Conservation (phyloP, 352 stramenopile genomes). For the Phytopythium montanum region DNA sequence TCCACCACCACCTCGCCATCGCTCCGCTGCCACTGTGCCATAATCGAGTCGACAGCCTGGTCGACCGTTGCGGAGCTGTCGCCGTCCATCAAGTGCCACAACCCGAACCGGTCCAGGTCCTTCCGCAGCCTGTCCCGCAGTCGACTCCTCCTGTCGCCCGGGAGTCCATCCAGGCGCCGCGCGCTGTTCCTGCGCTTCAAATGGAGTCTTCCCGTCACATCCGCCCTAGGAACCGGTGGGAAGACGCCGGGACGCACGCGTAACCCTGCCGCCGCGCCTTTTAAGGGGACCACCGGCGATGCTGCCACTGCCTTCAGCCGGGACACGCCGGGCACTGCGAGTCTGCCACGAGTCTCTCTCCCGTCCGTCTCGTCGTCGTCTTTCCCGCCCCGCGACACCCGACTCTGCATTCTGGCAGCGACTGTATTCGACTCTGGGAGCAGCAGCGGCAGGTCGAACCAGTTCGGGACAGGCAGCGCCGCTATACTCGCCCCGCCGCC, state of each 20-base stretch:
- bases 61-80: slow-evolving; percentile 32
- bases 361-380: not conserved
- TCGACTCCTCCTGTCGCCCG: slow-evolving; percentile 21
- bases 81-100: slow-evolving; percentile 41
- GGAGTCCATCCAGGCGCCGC: slow-evolving; percentile 26
- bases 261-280: not conserved
- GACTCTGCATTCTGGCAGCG: slow-evolving; percentile 36
- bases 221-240: not conserved
- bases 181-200: slow-evolving; percentile 23
- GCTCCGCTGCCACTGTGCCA: slow-evolving; percentile 38
- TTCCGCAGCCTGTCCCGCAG: slow-evolving; percentile 52
- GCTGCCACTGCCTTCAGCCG: slow-evolving; percentile 18
- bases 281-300: not conserved
- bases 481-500: not conserved
- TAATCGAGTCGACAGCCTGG: slow-evolving; percentile 49
- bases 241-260: not conserved
- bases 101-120: slow-evolving; percentile 48
- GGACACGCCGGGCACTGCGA: slow-evolving; percentile 44
- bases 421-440: slow-evolving; percentile 38
- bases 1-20: not conserved
- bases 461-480: slow-evolving; percentile 32
- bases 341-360: not conserved
- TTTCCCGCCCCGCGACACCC: not conserved
- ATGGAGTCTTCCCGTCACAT: slow-evolving; percentile 9
- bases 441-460: slow-evolving; percentile 66